Percentiles rank a stretch among this genome's conserved stretches.
These are phyloP conservation scores for Fusarium sp. DNA, from an alignment of 2,329 filamentous ascomycete genomes.

Conservation along the genomic window DNA sequence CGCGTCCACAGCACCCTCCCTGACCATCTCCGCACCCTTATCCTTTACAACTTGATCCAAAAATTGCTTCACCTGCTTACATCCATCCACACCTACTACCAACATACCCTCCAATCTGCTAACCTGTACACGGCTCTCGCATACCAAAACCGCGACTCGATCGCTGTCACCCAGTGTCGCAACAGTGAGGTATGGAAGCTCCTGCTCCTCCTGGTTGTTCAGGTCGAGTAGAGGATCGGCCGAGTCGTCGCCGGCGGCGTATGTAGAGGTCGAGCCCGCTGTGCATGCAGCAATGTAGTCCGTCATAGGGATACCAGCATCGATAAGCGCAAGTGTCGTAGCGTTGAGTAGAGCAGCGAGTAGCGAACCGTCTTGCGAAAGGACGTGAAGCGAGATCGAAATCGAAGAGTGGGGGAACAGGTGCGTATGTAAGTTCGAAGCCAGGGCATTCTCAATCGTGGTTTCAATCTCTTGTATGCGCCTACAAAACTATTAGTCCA, in stretches of 20 bases:
- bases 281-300: slow-evolving; percentile 92
- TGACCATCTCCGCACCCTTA: slow-evolving; percentile 73
- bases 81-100: slow-evolving; percentile 90
- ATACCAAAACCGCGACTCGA: slow-evolving; percentile 80
- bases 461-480: slow-evolving; percentile 84
- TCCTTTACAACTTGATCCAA: slow-evolving; percentile 83
- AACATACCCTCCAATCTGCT: slow-evolving; percentile 90
- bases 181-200: slow-evolving; percentile 89
- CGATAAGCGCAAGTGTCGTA: slow-evolving; percentile 88
- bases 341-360: slow-evolving; percentile 93
- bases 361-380: slow-evolving; percentile 89
- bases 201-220: slow-evolving; percentile 83
- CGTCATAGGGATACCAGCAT: slow-evolving; percentile 94
- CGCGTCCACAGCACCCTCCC: slow-evolving; percentile 63
- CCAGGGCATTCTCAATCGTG: slow-evolving; percentile 81
- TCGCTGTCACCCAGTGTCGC: slow-evolving; percentile 81
- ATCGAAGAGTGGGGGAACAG: slow-evolving; percentile 92
- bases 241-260: slow-evolving; percentile 71
- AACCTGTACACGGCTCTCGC: slow-evolving; percentile 90
- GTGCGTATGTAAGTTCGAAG: slow-evolving; percentile 82
- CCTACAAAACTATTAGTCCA: slow-evolving; percentile 57
- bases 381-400: slow-evolving; percentile 83
- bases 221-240: slow-evolving; percentile 85
- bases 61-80: slow-evolving; percentile 84
- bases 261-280: slow-evolving; percentile 79